Conservation (phyloP, 2,329 filamentous ascomycete genomes). For the Aspergillus aculeatinus region DNA sequence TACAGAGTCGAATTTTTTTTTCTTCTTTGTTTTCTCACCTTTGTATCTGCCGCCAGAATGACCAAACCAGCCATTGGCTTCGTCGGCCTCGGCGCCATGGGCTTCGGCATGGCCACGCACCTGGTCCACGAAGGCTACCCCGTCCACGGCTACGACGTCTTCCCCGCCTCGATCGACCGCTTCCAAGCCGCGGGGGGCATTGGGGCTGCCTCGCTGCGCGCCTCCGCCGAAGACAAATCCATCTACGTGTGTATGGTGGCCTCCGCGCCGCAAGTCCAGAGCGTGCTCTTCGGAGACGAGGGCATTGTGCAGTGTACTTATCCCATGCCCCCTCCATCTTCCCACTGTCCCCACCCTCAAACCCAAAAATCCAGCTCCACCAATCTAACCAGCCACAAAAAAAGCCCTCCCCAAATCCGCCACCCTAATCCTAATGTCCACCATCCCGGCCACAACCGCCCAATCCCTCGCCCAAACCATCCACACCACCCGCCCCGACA, state of each 20-base stretch:
- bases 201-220: constrained; percentile 59
- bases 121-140: constrained; percentile 65
- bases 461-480: constrained; percentile 61
- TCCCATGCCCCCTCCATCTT: not conserved
- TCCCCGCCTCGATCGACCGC: constrained; percentile 62
- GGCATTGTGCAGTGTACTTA: constrained; percentile 43
- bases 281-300: constrained; percentile 61
- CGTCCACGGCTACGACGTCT: constrained; percentile 72
- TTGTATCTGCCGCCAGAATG: constrained; percentile 19
- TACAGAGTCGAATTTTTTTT: too few relatives aligned
- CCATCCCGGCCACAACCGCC: constrained; percentile 66
- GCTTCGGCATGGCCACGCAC: constrained; percentile 76
- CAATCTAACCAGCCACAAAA: not conserved
- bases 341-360: too few relatives aligned
- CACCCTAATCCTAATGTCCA: constrained; percentile 67
- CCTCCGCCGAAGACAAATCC: constrained; percentile 59
- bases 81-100: constrained; percentile 77
- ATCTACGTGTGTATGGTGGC: constrained; percentile 75
- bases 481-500: constrained; percentile 57
- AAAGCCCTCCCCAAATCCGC: constrained; percentile 53
- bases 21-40: too few relatives aligned
- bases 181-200: constrained; percentile 64
- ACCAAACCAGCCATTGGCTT: constrained; percentile 60
- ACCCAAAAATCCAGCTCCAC: not conserved
- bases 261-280: constrained; percentile 66